Evolutionary conservation across 306 rosid species (phyloP), one percentile per base, ranked within the genome.

Genomic region (Adenanthera pavonina): DNA sequence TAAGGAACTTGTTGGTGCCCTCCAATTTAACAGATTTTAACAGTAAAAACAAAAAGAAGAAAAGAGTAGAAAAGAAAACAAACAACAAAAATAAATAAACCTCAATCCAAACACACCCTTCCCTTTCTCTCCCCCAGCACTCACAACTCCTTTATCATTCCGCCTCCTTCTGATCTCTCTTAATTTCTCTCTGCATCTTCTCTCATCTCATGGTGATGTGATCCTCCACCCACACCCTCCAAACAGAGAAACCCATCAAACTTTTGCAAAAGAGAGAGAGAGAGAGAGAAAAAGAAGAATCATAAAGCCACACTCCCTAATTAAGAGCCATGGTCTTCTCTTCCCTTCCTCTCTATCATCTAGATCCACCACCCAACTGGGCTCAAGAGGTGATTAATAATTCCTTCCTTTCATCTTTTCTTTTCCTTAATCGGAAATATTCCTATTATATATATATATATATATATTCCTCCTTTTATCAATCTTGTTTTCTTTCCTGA

Each of bases 361-460:
- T 86, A 82, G 98, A 94, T 94, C 97, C 95, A 83, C 91, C 92
- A 83, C 90, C 92, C 89, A 87, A 91, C 91, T 94, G 95, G 94
- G 84, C 88, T 79, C 93, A 85, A 69, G 95, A 91, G 88, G 98
- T 89, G 81, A 77, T 40, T 44, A 12, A 70, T 76, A 10, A 12
- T 76, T 65, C 76, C 19, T 8, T 52, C 33, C 5, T 33, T 52
- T 34, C 43, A 19, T 20, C 75, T 17, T 79, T 47, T 64, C 46
- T 51, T 54, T 76, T 44, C 83, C 87, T 90, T 90, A 67, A 74
- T 81, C 69, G 80, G 47, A 83, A 74, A 60, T 53, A 8, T 25
- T 25, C 65, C 9, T 10, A 10, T 11, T 10, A 10, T 11, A 59
- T 11, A 20, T 40, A 40, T 38, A 38, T 38, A 38, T 40, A 40